phyloP scores from a whole-genome alignment of 1,284 basidiomycete species.

The Leccinum griseonigrum region DNA sequence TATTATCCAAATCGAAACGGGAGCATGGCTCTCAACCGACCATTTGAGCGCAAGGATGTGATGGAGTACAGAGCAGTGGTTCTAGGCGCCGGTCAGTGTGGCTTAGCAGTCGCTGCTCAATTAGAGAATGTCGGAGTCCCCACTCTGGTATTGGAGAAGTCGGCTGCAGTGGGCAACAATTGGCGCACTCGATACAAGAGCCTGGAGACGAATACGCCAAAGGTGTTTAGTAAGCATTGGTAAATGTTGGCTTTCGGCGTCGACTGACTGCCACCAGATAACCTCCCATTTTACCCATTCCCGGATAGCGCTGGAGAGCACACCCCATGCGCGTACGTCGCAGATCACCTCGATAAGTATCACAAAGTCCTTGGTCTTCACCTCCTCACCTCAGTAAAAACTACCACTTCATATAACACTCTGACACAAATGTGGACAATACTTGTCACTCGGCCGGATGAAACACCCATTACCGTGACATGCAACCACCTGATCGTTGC shows the following conservation, averaged over 20 bases:
- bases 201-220: slow-evolving; percentile 18
- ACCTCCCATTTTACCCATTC: slow-evolving; percentile 15
- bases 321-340: slow-evolving; percentile 5
- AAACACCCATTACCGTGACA: slow-evolving; percentile 4
- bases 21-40: not conserved
- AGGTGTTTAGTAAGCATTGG: slow-evolving; percentile 9
- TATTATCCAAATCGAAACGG: not conserved
- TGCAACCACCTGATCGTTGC: slow-evolving; percentile 9
- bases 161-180: slow-evolving; percentile 8
- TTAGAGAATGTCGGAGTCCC: slow-evolving; percentile 14
- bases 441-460: not conserved
- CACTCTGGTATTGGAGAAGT: slow-evolving; percentile 16
- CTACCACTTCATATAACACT: slow-evolving; percentile 7
- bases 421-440: slow-evolving; percentile 5
- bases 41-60: slow-evolving; percentile 1
- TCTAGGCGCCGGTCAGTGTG: slow-evolving; percentile 21
- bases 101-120: slow-evolving; percentile 17
- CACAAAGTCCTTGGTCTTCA: slow-evolving; percentile 14
- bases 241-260: not conserved
- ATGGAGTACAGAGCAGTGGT: slow-evolving; percentile 12
- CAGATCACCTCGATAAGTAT: slow-evolving; percentile 15
- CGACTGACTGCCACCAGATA: slow-evolving; percentile 1
- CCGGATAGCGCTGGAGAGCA: slow-evolving; percentile 9
- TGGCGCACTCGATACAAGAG: slow-evolving; percentile 21
- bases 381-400: slow-evolving; percentile 8